Evolutionary conservation across 2,329 filamentous ascomycete genomes (phyloP).

Genomic region (Arachnomyces sp.): DNA sequence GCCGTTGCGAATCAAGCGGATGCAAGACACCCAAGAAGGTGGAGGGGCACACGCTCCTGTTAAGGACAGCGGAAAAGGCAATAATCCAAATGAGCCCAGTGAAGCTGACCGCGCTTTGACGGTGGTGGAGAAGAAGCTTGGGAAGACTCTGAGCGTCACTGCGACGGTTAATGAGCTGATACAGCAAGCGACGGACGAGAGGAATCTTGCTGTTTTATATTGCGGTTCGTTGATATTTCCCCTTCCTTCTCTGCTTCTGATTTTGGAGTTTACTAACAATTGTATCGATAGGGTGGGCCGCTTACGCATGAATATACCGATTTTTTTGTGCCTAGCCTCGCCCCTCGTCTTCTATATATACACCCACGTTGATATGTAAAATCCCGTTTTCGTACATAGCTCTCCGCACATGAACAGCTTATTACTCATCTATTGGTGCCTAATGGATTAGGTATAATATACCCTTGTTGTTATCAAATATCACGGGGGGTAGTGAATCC

Average conservation of each 20-base stretch:
- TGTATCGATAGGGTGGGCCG: constrained; percentile 39
- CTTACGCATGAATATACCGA: constrained; percentile 37
- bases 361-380: no score
- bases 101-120: constrained; percentile 89
- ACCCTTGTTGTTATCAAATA: no score
- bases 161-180: constrained; percentile 97
- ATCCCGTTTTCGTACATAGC: no score
- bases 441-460: no score
- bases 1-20: constrained; percentile 54
- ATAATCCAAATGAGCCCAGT: constrained; percentile 51
- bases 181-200: constrained; percentile 87
- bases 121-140: constrained; percentile 91
- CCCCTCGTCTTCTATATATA: no score
- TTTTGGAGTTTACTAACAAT: constrained; percentile 1
- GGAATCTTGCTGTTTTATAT: constrained; percentile 84
- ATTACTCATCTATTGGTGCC: no score
- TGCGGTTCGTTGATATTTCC: constrained; percentile 54
- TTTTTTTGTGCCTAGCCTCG: no score
- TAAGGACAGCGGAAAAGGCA: constrained; percentile 24
- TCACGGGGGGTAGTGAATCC: no score
- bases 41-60: constrained; percentile 30
- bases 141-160: constrained; percentile 84
- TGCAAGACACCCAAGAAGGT: constrained; percentile 50
- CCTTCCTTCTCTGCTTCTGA: constrained; percentile 9
- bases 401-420: no score